Percentiles rank a stretch among this genome's conserved stretches.
These are phyloP conservation scores for Mimosa bimucronata DNA, from an alignment of 306 rosid species.

Conservation along the genomic window DNA sequence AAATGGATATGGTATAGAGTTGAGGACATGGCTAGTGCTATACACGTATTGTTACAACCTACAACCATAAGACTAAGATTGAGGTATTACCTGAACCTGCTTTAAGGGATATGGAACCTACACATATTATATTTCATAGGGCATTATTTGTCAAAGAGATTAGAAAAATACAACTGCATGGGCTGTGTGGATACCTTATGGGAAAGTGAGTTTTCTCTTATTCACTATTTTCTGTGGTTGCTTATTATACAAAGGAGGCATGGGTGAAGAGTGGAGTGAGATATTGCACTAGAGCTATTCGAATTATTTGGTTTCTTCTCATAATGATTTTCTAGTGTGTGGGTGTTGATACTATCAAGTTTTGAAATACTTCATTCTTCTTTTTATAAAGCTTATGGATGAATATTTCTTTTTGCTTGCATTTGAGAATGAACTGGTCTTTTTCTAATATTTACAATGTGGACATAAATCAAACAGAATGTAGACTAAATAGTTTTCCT, in stretches of 20 bases:
- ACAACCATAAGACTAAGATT: background rate
- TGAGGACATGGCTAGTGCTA: slow-evolving; percentile 9
- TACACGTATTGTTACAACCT: background rate
- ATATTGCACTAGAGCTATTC: background rate
- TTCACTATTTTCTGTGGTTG: background rate
- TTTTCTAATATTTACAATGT: too few species aligned
- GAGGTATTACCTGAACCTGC: slow-evolving; percentile 15
- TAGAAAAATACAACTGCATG: background rate
- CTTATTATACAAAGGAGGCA: background rate
- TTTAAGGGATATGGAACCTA: background rate
- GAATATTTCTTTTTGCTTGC: too few species aligned
- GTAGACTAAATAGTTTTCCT: too few species aligned
- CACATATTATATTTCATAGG: background rate
- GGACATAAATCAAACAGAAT: too few species aligned
- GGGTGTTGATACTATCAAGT: too few species aligned
- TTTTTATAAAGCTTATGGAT: too few species aligned
- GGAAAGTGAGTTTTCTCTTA: background rate
- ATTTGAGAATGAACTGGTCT: too few species aligned
- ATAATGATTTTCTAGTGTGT: too few species aligned
- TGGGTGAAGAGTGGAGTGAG: slow-evolving; percentile 14
- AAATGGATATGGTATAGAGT: slow-evolving; percentile 6
- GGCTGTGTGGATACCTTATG: background rate
- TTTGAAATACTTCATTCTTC: too few species aligned
- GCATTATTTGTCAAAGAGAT: background rate
- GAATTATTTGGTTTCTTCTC: background rate